phyloP scores from a whole-genome alignment of 179 eudicot genomes.

The Amaranthus tricolor region DNA sequence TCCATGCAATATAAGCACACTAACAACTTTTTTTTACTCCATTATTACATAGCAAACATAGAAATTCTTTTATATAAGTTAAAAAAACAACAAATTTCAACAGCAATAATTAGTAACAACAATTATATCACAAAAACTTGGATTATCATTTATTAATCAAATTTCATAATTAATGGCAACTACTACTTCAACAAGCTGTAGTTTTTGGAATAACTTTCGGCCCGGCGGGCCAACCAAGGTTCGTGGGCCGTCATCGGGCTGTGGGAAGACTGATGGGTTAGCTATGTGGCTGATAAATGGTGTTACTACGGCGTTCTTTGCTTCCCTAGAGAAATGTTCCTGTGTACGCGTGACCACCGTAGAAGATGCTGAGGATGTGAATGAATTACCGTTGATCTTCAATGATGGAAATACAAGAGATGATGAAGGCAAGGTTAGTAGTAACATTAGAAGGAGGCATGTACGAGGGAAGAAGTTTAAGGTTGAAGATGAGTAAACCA shows the following conservation, averaged over 20 bases:
- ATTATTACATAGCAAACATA: neutral
- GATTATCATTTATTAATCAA: neutral
- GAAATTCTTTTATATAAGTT: neutral
- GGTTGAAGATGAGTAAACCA: conserved; percentile 6
- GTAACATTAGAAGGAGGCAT: conserved; percentile 32
- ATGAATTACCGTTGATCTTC: conserved; percentile 55
- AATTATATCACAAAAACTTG: neutral
- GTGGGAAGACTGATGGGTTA: conserved; percentile 48
- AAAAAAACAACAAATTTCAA: neutral
- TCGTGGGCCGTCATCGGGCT: conserved; percentile 24
- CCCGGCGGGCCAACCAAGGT: conserved; percentile 24
- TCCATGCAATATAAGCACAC: too few species aligned
- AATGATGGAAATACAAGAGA: conserved; percentile 37
- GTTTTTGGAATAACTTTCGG: conserved; percentile 34
- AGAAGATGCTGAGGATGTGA: conserved; percentile 49
- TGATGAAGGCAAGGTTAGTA: conserved; percentile 14
- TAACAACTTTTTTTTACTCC: too few species aligned
- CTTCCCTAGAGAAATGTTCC: conserved; percentile 68
- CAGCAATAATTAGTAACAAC: neutral
- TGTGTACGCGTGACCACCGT: conserved; percentile 65
- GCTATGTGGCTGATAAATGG: conserved; percentile 75
- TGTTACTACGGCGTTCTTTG: conserved; percentile 56
- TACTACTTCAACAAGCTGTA: conserved; percentile 47
- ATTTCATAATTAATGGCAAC: conserved; percentile 47
- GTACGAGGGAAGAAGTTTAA: conserved; percentile 31